These are phyloP conservation scores for Monilinia laxa DNA, from an alignment of 2,329 filamentous ascomycete species.

Conservation along the genomic window DNA sequence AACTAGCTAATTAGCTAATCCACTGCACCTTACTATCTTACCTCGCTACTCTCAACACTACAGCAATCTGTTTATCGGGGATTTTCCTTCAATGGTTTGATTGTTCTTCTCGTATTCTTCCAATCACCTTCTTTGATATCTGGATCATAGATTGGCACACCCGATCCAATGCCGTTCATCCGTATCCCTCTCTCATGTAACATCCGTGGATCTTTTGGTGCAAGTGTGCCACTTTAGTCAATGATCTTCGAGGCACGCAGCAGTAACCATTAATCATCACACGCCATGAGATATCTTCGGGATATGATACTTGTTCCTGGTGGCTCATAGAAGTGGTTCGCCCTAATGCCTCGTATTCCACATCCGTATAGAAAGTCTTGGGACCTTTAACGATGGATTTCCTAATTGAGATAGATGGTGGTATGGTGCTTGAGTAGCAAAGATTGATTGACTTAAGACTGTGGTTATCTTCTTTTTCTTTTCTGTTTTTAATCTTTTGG, in stretches of 20 bases:
- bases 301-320: slow-evolving; percentile 7
- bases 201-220: background rate
- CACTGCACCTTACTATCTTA: too few species aligned
- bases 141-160: background rate
- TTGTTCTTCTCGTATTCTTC: slow-evolving; percentile 8
- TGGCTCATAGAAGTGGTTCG: slow-evolving; percentile 1
- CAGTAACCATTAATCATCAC: background rate
- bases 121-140: background rate
- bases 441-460: background rate
- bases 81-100: background rate
- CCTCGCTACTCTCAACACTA: too few species aligned
- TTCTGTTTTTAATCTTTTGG: background rate
- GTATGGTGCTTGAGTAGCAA: background rate
- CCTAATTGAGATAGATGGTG: background rate
- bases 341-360: slow-evolving; percentile 8
- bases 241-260: background rate
- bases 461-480: background rate
- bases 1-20: too few species aligned
- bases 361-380: slow-evolving; percentile 1
- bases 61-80: background rate
- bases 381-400: background rate
- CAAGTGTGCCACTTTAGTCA: background rate
- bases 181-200: background rate
- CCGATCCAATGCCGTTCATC: background rate
- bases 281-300: background rate